A percentile compares a stretch with the other conserved stretches of the same genome.
These are phyloP conservation scores for Ilyonectria robusta DNA, from an alignment of 2,329 filamentous ascomycete genomes.

Conservation along the genomic window DNA sequence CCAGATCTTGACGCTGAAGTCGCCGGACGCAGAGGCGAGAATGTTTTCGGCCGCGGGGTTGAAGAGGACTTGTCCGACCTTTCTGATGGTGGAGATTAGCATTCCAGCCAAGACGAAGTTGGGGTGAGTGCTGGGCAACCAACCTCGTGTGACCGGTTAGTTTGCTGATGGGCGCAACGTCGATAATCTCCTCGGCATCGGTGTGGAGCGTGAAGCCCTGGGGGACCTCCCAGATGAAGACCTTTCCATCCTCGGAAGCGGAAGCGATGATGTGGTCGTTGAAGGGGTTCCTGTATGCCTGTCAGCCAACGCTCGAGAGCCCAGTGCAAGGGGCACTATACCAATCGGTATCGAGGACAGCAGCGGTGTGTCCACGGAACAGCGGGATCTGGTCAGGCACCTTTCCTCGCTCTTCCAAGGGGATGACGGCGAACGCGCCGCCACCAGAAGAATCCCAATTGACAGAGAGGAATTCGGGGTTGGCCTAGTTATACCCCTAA, in stretches of 20 bases:
- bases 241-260: conserved; percentile 95
- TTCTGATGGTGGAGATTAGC: conserved; percentile 68
- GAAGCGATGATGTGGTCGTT: conserved; percentile 94
- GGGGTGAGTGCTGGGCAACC: conserved; percentile 39
- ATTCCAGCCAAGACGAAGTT: conserved; percentile 12
- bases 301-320: conserved; percentile 35
- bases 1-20: conserved; percentile 96
- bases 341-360: conserved; percentile 98
- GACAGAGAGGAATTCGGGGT: conserved; percentile 95
- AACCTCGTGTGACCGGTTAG: conserved; percentile 90
- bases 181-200: conserved; percentile 86
- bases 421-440: conserved; percentile 96
- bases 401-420: conserved; percentile 89
- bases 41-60: conserved; percentile 97
- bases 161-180: conserved; percentile 86
- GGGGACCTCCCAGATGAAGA: conserved; percentile 97
- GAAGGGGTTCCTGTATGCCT: conserved; percentile 84
- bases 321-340: conserved; percentile 57
- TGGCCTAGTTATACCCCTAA: conserved; percentile 73
- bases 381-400: conserved; percentile 93
- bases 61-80: conserved; percentile 98
- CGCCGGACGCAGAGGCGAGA: conserved; percentile 93
- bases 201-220: conserved; percentile 87
- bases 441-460: conserved; percentile 99
- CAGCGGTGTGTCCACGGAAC: conserved; percentile 95